A percentile compares a stretch with the other conserved stretches of the same genome.
Evolutionary conservation across 495 filamentous ascomycete genomes (phyloP).

Genomic region (Bathelium albidoporum): DNA sequence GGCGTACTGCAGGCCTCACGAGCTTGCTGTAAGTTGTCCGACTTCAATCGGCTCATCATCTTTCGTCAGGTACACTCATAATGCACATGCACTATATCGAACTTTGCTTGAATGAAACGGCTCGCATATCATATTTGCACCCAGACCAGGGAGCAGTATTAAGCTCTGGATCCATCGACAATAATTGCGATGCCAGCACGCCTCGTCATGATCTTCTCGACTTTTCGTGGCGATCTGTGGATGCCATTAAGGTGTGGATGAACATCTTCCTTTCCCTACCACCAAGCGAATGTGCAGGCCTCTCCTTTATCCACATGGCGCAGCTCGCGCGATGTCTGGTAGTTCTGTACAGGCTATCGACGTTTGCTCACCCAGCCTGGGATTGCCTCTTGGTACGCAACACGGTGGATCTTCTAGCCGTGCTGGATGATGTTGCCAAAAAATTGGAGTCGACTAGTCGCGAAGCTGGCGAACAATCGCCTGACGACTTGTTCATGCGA

Average conservation of each 20-base stretch:
- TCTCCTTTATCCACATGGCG: slow-evolving; percentile 32
- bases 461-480: background rate
- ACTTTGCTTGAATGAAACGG: background rate
- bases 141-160: background rate
- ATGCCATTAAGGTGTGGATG: slow-evolving; percentile 32
- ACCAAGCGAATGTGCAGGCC: slow-evolving; percentile 24
- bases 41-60: background rate
- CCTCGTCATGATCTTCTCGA: background rate
- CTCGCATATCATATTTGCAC: background rate
- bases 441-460: background rate
- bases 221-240: background rate
- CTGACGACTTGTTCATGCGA: background rate
- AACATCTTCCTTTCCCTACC: slow-evolving; percentile 30
- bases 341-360: slow-evolving; percentile 35
- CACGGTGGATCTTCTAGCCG: background rate
- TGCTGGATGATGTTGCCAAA: background rate
- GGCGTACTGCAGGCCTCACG: background rate
- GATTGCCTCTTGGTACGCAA: slow-evolving; percentile 13
- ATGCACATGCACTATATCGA: background rate
- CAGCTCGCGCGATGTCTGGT: slow-evolving; percentile 36
- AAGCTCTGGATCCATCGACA: background rate
- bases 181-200: background rate
- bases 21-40: background rate
- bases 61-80: background rate
- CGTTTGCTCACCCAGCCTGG: slow-evolving; percentile 32